A percentile compares a stretch with the other conserved stretches of the same genome.
phyloP scores from a whole-genome alignment of 139 green algal genomes.

The Nannochloris sp. region DNA sequence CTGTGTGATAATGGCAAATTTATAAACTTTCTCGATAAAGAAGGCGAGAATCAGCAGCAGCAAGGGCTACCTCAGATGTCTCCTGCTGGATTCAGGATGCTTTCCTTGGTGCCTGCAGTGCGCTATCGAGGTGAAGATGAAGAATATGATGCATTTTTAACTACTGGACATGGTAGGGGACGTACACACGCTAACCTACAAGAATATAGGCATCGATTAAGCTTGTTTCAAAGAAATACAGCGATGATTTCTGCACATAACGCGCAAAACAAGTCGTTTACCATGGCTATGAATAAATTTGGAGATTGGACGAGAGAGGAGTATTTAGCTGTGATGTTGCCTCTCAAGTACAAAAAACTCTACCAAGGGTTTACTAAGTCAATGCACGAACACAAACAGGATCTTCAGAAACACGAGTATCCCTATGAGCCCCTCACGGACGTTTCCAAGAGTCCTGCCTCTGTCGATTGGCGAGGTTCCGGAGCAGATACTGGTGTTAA shows the following conservation, averaged over 20 bases:
- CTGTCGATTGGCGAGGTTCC: conserved; percentile 63
- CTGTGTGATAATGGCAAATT: conserved; percentile 7
- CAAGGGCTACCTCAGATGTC: too few relatives aligned
- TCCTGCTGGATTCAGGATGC: neutral
- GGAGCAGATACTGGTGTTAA: conserved; percentile 57
- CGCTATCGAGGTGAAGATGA: conserved; percentile 5
- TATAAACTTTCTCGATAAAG: neutral
- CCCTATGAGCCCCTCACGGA: conserved; percentile 15
- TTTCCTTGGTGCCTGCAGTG: conserved; percentile 7
- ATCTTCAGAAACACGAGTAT: conserved; percentile 23
- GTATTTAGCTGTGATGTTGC: conserved; percentile 39
- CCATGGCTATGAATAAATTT: conserved; percentile 39
- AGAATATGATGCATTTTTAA: conserved; percentile 35
- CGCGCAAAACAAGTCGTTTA: conserved; percentile 1
- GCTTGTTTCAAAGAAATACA: conserved; percentile 17
- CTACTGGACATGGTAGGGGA: conserved; percentile 2
- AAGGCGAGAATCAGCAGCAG: neutral
- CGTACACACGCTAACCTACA: conserved; percentile 4
- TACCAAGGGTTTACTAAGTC: neutral
- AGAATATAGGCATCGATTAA: conserved; percentile 22
- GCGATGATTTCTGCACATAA: conserved; percentile 29
- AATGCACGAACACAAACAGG: neutral
- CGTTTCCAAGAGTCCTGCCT: conserved; percentile 12
- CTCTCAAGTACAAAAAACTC: neutral
- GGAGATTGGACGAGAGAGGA: conserved; percentile 41